phyloP scores from a whole-genome alignment of 495 filamentous ascomycete species.

The Penicillium lividum region DNA sequence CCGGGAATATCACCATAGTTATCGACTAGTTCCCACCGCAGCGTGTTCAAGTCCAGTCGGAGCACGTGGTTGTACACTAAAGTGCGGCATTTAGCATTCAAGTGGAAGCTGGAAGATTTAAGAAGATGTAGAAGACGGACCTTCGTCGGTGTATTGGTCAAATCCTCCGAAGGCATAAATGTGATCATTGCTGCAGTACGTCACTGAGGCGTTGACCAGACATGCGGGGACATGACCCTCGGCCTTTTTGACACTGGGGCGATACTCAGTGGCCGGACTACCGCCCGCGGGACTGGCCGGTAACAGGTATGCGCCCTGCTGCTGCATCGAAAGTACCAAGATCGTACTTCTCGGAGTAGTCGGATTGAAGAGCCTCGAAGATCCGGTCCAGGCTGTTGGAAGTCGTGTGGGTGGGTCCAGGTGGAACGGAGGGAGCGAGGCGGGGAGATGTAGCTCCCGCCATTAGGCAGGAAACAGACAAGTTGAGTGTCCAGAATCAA shows the following conservation, averaged over 20 bases:
- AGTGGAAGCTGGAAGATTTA: neutral
- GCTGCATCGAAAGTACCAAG: constrained; percentile 38
- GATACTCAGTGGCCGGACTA: constrained; percentile 67
- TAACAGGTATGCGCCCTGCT: constrained; percentile 77
- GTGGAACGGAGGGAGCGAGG: constrained; percentile 30
- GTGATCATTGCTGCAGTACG: constrained; percentile 91
- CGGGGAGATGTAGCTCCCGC: constrained; percentile 19
- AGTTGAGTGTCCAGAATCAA: constrained; percentile 4
- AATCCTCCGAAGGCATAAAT: constrained; percentile 99
- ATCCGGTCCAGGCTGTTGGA: constrained; percentile 28
- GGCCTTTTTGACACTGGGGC: constrained; percentile 76
- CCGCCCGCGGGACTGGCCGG: constrained; percentile 70
- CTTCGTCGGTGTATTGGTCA: constrained; percentile 97
- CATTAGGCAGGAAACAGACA: constrained; percentile 9
- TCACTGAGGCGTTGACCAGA: constrained; percentile 95
- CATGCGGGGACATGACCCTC: constrained; percentile 89
- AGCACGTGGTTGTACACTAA: constrained; percentile 97
- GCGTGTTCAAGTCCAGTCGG: constrained; percentile 75
- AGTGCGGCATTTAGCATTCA: neutral
- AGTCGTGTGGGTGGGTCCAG: constrained; percentile 39
- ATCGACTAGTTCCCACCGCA: constrained; percentile 93
- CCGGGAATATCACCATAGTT: constrained; percentile 99
- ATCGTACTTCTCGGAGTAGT: constrained; percentile 27
- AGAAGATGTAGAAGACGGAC: constrained; percentile 28
- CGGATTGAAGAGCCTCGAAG: constrained; percentile 30